Base-by-base conservation (phyloP, 2,329 filamentous ascomycete species). In the Botryotinia convoluta region DNA sequence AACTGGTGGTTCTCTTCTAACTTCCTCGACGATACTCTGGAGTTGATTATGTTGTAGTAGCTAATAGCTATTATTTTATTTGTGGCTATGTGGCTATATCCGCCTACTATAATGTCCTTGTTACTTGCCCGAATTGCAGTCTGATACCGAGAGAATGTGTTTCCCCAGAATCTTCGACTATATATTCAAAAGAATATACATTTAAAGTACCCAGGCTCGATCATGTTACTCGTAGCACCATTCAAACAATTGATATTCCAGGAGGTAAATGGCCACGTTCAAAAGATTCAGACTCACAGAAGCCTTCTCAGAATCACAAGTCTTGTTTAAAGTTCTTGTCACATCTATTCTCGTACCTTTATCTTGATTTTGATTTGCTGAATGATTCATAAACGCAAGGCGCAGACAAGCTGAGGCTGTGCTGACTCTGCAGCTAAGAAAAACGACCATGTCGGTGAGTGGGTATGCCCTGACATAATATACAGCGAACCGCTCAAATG, bases 321-420 rank as follows among this genome's bases (percentile, higher is more conserved):
- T 65, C 20, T 4, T 2, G 22, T 18, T 26, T 18, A 35, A 65
- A 39, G 29, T 44, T 48, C 42, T 32, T n/a, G 26, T 42, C 35
- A n/a, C 22, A 22, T 18, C 18, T 39, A 26, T 65, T 32, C 32
- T 26, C 6, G 42, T 2, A 51, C 48, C 48, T 29, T 12, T 16
- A 4, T n/a, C 3, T n/a, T 18, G 14, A 18, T 63, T 20, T 39
- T 54, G 16, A 42, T 67, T 39, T 22, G 16, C 22, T 67, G 4
- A 9, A 39, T 68, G 45, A 68, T 68, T 42, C 64, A 68, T 14
- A 39, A 14, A 29, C 20, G n/a, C 48, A 69, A 69, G 65, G 65
- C 65, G 65, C 65, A 69, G 65, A 44, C 14, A 29, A 9, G 37
- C 29, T 39, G 48, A 69, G 65, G 65, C 65, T 69, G 48, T 69